These are phyloP conservation scores for Dactylellina drechsleri DNA, from an alignment of 2,329 filamentous ascomycete species.

Conservation along the genomic window DNA sequence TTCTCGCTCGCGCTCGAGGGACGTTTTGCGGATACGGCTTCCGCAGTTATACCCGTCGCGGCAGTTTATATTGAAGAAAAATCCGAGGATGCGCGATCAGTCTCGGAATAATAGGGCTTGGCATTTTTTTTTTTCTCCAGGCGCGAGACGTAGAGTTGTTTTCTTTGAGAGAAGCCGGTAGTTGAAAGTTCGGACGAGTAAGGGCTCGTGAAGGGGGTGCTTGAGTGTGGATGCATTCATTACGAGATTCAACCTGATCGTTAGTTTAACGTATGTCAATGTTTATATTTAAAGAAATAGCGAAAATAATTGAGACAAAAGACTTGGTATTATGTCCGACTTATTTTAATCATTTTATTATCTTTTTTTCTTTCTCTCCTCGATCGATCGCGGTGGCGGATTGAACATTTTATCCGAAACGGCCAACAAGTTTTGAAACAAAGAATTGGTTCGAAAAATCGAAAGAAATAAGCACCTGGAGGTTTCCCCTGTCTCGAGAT, in stretches of 20 bases:
- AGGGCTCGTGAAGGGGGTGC: too few species aligned
- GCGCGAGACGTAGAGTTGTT: background rate
- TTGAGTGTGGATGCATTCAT: too few species aligned
- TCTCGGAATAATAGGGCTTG: conserved; percentile 23
- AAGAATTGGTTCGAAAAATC: background rate
- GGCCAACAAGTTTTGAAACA: conserved; percentile 17
- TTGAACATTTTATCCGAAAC: conserved; percentile 12
- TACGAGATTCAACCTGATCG: too few species aligned
- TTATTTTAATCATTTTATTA: too few species aligned
- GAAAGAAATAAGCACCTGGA: background rate
- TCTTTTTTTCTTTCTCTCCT: background rate
- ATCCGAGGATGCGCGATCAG: conserved; percentile 10
- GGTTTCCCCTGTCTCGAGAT: too few species aligned
- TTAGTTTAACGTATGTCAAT: too few species aligned
- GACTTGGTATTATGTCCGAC: too few species aligned
- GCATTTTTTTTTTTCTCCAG: background rate
- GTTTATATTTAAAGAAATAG: too few species aligned
- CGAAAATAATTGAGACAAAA: too few species aligned
- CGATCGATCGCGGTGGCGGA: background rate
- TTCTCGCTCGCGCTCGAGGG: background rate
- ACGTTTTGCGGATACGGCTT: conserved; percentile 14
- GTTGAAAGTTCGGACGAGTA: too few species aligned
- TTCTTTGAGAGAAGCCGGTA: background rate
- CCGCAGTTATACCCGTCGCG: conserved; percentile 16
- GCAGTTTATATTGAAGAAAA: conserved; percentile 5